Conservation (phyloP, 2,329 filamentous ascomycete genomes). For the Aspergillus floridensis region DNA sequence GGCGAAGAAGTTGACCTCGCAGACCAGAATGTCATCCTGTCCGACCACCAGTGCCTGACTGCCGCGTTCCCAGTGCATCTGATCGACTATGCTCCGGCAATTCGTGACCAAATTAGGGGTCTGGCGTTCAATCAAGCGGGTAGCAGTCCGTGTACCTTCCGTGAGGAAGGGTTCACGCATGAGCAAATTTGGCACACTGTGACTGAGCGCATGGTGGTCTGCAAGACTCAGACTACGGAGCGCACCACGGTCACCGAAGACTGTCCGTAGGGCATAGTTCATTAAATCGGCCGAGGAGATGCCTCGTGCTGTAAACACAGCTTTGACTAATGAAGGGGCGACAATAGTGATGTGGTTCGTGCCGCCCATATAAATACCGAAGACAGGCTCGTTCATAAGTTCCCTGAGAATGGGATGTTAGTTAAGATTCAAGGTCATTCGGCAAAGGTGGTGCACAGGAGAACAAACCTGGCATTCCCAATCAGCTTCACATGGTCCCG, state of each 20-base stretch:
- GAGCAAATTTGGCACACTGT: constrained; percentile 40
- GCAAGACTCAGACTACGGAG: constrained; percentile 35
- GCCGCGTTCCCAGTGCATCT: constrained; percentile 61
- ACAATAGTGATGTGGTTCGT: constrained; percentile 51
- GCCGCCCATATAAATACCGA: constrained; percentile 51
- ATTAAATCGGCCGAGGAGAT: constrained; percentile 30
- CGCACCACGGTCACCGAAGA: constrained; percentile 44
- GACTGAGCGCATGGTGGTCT: constrained; percentile 38
- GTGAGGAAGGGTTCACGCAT: constrained; percentile 49
- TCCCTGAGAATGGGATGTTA: constrained; percentile 22
- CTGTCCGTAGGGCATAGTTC: constrained; percentile 38
- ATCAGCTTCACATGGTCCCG: constrained; percentile 48
- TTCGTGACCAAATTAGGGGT: constrained; percentile 60
- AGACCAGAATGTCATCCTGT: constrained; percentile 40
- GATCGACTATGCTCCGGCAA: constrained; percentile 58
- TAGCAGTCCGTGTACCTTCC: constrained; percentile 39
- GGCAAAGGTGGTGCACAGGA: neutral
- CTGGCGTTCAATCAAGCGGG: constrained; percentile 42
- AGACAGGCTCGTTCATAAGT: constrained; percentile 42
- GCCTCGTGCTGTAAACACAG: constrained; percentile 36
- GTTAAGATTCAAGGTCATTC: neutral
- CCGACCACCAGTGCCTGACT: constrained; percentile 46
- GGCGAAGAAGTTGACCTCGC: constrained; percentile 52
- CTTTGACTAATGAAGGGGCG: constrained; percentile 47
- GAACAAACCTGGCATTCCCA: constrained; percentile 40